phyloP scores from a whole-genome alignment of 73 alveolate species.

The Paramecium biaurelia region DNA sequence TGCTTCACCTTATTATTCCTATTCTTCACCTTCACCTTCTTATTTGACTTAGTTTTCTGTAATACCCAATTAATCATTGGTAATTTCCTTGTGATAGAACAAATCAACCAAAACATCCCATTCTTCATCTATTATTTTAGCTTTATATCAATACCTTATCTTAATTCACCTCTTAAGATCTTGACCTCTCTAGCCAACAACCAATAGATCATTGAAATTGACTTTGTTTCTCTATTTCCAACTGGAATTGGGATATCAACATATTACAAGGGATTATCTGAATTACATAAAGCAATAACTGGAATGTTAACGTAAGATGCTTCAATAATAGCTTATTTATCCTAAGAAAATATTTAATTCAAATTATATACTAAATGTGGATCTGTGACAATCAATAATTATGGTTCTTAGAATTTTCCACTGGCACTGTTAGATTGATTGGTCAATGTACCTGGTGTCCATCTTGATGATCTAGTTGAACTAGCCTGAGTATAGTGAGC shows the following conservation, averaged over 20 bases:
- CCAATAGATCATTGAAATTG: conserved; percentile 94
- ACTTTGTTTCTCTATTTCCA: conserved; percentile 85
- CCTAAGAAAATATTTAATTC: conserved; percentile 68
- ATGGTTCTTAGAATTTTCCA: conserved; percentile 91
- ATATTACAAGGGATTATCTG: conserved; percentile 88
- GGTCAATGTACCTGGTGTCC: conserved; percentile 97
- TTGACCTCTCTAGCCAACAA: conserved; percentile 93
- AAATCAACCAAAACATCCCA: conserved; percentile 72
- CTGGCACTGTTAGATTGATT: conserved; percentile 65
- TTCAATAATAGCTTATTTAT: conserved; percentile 90
- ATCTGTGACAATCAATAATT: conserved; percentile 94
- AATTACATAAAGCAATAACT: conserved; percentile 90
- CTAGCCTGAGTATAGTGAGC: conserved; percentile 89
- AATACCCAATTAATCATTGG: conserved; percentile 37
- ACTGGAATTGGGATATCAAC: conserved; percentile 98
- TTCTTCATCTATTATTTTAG: conserved; percentile 49
- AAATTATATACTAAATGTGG: conserved; percentile 64
- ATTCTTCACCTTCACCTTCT: conserved; percentile 53
- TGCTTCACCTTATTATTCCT: neutral
- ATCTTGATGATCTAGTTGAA: conserved; percentile 87
- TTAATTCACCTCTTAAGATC: conserved; percentile 82
- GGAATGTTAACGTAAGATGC: conserved; percentile 93
- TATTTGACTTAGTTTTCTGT: conserved; percentile 46
- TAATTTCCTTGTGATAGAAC: conserved; percentile 60
- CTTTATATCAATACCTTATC: neutral